phyloP scores from a whole-genome alignment of 495 filamentous ascomycete genomes.

The Penicillium bialowiezense region DNA sequence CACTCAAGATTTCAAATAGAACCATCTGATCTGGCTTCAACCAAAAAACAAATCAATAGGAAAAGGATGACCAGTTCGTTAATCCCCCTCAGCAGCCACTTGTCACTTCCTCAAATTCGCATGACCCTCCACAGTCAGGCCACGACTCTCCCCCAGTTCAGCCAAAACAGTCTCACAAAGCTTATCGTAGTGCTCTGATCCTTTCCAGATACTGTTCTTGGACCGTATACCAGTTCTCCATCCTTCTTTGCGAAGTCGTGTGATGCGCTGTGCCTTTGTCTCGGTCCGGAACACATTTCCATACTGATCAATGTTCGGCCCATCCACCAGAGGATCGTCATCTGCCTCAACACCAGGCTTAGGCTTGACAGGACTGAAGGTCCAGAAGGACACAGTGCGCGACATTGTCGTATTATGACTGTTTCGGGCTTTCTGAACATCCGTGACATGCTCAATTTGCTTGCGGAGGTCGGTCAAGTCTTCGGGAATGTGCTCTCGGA shows the following conservation, averaged over 20 bases:
- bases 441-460: slow-evolving; percentile 21
- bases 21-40: too few species aligned
- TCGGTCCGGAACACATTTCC: slow-evolving; percentile 24
- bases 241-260: slow-evolving; percentile 29
- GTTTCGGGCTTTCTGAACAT: slow-evolving; percentile 27
- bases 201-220: slow-evolving; percentile 34
- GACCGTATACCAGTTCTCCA: slow-evolving; percentile 37
- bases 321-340: background rate
- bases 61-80: too few species aligned
- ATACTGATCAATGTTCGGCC: slow-evolving; percentile 14
- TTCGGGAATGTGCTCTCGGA: slow-evolving; percentile 24
- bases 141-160: slow-evolving; percentile 24
- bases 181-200: slow-evolving; percentile 32
- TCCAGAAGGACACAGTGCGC: slow-evolving; percentile 41
- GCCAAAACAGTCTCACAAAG: slow-evolving; percentile 32
- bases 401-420: slow-evolving; percentile 11
- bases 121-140: background rate
- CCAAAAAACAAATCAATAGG: too few species aligned
- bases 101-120: background rate
- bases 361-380: slow-evolving; percentile 28
- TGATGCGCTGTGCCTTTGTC: slow-evolving; percentile 34
- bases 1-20: too few species aligned
- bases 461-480: slow-evolving; percentile 22
- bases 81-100: too few species aligned
- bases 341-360: background rate